Base-by-base conservation (phyloP, 31 red algal genomes). In the Odonthalia washingtoniensis region DNA sequence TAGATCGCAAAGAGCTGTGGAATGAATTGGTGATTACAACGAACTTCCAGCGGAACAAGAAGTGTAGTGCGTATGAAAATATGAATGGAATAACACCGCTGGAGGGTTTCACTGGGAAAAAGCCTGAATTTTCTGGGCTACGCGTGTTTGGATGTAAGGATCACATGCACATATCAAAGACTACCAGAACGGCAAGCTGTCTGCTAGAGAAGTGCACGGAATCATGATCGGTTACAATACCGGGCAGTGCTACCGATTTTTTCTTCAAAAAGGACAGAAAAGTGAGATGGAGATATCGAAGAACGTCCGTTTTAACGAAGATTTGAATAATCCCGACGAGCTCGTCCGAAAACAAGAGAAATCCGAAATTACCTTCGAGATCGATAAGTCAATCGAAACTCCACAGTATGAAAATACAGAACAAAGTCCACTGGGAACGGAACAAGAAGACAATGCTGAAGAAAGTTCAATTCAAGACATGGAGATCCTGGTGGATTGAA, bases 61-160 rank as follows among this genome's bases (percentile, higher is more conserved):
- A 0, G 31, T 88, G 63, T 62, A 83, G 42, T 34, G 40, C 43
- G 16, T 37, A 40, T 34, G 45, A 16, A 53, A 32, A 70, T 33
- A 37, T 78, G 52, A 2, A 70, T 73, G 73, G 12, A 21, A 88
- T 33, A 74, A 88, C 85, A 12, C 85, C 75, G 18, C 70, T 44
- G 17, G 74, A 80, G 75, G 75, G 46, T 16, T 79, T 88, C 74
- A 68, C 74, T 3, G 85, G 74, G 24, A 24, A 0, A n/a, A 73
- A 75, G 0, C 82, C 68, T 34, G 82, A 85, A 16, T 53, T 72
- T 31, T 85, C 82, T 0, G 37, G 30, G 26, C 66, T 85, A 17
- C 35, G 69, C 24, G 61, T 75, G 36, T 85, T 74, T 49, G 68
- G 82, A 24, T 46, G 39, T 39, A 1, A 46, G 35, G 82, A 37